A percentile compares a stretch with the other conserved stretches of the same genome.
phyloP scores from a whole-genome alignment of 345 rosid species.

The Syzygium aromaticum region DNA sequence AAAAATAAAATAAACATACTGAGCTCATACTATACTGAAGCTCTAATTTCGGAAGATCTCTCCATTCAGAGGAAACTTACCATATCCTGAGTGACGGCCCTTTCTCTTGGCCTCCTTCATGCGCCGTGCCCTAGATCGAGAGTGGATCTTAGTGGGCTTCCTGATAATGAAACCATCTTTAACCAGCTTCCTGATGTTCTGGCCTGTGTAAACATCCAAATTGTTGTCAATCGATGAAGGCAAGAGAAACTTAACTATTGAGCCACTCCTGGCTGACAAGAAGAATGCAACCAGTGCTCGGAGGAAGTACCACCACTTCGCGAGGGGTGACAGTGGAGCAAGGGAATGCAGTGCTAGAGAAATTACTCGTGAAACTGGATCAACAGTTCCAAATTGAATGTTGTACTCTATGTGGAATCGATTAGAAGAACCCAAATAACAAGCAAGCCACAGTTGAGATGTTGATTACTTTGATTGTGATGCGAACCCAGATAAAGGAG shows the following conservation, averaged over 20 bases:
- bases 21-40: not conserved
- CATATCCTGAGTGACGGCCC: constrained; percentile 97
- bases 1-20: not conserved
- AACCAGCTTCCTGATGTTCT: constrained; percentile 85
- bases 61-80: constrained; percentile 18
- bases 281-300: not conserved
- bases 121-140: constrained; percentile 80
- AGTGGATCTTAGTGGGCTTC: constrained; percentile 97
- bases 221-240: not conserved
- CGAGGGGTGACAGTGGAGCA: not conserved
- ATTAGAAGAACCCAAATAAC: not conserved
- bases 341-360: not conserved
- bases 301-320: not conserved
- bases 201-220: constrained; percentile 36
- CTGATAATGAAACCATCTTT: constrained; percentile 96
- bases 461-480: not conserved
- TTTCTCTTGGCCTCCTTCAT: constrained; percentile 87
- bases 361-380: not conserved
- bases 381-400: not conserved
- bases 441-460: not conserved
- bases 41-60: not conserved
- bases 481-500: not conserved
- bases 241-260: not conserved
- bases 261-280: not conserved
- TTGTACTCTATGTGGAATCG: not conserved